Conservation (phyloP, 129 eudicot species). For the Flaveria robusta region DNA sequence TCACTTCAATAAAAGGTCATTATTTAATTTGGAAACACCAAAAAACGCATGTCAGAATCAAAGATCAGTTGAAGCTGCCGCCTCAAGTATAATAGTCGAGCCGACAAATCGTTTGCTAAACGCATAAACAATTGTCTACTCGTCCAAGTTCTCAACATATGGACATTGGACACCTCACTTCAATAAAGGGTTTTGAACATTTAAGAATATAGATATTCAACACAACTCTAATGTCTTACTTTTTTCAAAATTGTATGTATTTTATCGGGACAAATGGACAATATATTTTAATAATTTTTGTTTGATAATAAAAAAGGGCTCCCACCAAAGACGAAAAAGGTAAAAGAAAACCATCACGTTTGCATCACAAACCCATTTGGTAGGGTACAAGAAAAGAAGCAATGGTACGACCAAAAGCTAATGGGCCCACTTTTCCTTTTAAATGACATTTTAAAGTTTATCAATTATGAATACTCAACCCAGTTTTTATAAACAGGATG, state of each 20-base stretch:
- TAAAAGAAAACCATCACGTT: slow-evolving; percentile 20
- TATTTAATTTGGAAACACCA: no score
- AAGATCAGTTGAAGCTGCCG: no score
- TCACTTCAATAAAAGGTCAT: background rate
- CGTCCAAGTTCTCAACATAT: background rate
- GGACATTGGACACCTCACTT: background rate
- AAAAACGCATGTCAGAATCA: no score
- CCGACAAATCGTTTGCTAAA: no score
- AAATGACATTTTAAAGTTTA: no score
- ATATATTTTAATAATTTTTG: slow-evolving; percentile 1
- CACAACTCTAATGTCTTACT: background rate
- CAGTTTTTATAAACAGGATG: no score
- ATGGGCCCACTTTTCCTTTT: background rate
- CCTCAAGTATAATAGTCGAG: no score
- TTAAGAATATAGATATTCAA: background rate
- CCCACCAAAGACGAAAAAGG: slow-evolving; percentile 30
- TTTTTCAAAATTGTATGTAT: background rate
- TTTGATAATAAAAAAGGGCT: slow-evolving; percentile 19
- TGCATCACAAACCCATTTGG: slow-evolving; percentile 32
- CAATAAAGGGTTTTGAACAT: background rate
- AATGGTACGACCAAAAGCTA: slow-evolving; percentile 20
- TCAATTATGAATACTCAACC: no score
- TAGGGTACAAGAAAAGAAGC: slow-evolving; percentile 37
- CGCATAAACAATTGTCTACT: no score
- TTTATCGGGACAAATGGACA: slow-evolving; percentile 15